These are phyloP conservation scores for Myxozyma vanderwaltii DNA, from an alignment of 805 yeast genomes.

Conservation along the genomic window DNA sequence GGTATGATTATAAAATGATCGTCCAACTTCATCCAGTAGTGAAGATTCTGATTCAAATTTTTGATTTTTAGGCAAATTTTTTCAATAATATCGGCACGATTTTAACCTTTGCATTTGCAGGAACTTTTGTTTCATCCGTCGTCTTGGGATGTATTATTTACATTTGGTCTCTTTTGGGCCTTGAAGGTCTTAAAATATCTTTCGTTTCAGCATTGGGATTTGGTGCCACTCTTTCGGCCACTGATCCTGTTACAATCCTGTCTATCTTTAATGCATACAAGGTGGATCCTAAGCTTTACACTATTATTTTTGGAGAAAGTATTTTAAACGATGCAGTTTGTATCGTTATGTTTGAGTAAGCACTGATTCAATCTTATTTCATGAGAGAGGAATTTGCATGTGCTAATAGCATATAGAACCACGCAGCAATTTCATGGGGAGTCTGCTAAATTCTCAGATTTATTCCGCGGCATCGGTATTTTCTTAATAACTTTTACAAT, in stretches of 20 bases:
- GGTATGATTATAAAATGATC: too few relatives aligned
- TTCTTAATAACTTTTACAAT: constrained; percentile 92
- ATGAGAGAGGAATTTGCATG: neutral
- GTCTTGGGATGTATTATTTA: constrained; percentile 71
- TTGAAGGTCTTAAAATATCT: constrained; percentile 84
- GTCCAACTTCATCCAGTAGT: too few relatives aligned
- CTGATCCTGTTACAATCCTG: constrained; percentile 96
- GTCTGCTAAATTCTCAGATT: constrained; percentile 66
- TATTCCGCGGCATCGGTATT: constrained; percentile 91
- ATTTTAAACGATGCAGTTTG: constrained; percentile 95
- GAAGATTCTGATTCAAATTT: too few relatives aligned
- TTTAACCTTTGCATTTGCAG: constrained; percentile 92
- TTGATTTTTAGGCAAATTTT: constrained; percentile 77
- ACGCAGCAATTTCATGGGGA: constrained; percentile 95
- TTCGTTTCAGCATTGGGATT: constrained; percentile 97
- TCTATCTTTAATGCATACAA: constrained; percentile 96
- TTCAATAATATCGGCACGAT: constrained; percentile 90
- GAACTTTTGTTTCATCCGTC: constrained; percentile 88
- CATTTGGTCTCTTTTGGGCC: constrained; percentile 87
- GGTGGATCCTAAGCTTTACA: constrained; percentile 96
- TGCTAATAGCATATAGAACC: constrained; percentile 47
- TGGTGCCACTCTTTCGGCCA: constrained; percentile 96
- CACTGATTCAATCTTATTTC: too few relatives aligned
- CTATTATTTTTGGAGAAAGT: constrained; percentile 96
- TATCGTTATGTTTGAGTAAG: constrained; percentile 88